Conservation (phyloP, 2,329 filamentous ascomycete genomes). For the Cucurbitaria berberidis region DNA sequence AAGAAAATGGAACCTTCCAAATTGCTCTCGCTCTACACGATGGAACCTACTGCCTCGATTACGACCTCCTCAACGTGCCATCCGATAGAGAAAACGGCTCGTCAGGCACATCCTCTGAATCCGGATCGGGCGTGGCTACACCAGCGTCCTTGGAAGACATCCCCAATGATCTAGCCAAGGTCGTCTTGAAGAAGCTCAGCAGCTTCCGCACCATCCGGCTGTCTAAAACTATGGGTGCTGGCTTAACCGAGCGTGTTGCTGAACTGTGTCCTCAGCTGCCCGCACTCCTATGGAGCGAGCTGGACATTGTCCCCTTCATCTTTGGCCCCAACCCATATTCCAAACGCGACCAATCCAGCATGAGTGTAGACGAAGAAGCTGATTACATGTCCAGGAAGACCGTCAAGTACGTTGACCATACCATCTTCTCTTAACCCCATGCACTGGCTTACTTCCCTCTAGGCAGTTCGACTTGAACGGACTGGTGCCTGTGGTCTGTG, state of each 20-base stretch:
- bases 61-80: constrained; percentile 56
- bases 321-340: constrained; percentile 48
- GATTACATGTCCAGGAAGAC: constrained; percentile 83
- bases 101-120: constrained; percentile 9
- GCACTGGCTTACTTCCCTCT: neutral
- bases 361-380: constrained; percentile 78
- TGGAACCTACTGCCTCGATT: constrained; percentile 76
- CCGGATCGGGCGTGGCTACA: constrained; percentile 16
- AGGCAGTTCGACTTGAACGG: neutral
- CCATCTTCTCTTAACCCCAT: neutral
- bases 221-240: constrained; percentile 76
- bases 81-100: neutral
- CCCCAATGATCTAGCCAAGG: constrained; percentile 57
- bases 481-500: constrained; percentile 1
- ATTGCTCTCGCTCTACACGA: constrained; percentile 70
- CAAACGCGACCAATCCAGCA: constrained; percentile 52
- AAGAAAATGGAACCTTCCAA: constrained; percentile 60
- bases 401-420: constrained; percentile 62
- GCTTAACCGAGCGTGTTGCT: constrained; percentile 67
- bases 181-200: constrained; percentile 63
- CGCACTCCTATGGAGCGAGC: constrained; percentile 74
- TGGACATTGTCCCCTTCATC: constrained; percentile 77
- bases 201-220: constrained; percentile 69
- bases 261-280: constrained; percentile 69
- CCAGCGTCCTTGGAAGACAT: constrained; percentile 15